Base-by-base conservation (phyloP, 2,329 filamentous ascomycete species). In the Colletotrichum australisinense region DNA sequence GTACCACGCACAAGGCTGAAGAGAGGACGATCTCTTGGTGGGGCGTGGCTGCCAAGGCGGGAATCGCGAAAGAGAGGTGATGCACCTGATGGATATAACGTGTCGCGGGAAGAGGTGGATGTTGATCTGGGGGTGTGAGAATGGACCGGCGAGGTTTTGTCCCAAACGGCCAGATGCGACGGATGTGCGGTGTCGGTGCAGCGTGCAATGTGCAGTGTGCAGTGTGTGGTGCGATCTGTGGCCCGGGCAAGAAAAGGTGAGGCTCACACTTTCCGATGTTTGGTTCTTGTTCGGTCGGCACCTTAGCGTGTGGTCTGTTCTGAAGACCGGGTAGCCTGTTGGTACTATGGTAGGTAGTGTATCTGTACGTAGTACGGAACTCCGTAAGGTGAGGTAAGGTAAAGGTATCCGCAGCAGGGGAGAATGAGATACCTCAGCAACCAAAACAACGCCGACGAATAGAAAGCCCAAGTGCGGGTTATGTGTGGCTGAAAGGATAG, bases 1-100 rank as follows among this genome's bases (percentile, higher is more conserved):
- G n/a, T n/a, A n/a, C n/a, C 30, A 56, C 67, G 24, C 56, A 49
- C 71, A 66, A 73, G 71, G 71, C 71, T 71, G 71, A 70, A 71
- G 60, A 7, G 32, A 49, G 32, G 60, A 66, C 67, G 71, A 71
- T 73, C 71, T 46, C 49, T n/a, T 38, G 49, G 71, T 71, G 71
- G 71, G 71, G 71, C 71, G 67, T 62, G 60, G 56, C 57, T 65
- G 67, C 62, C 71, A 73, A 73, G 67, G 60, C 67, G 55, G 62
- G 46, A 70, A 35, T 59, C 38, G 55, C 49, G 42, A 65, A 35
- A 55, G 46, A 9, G 57, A 62, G 24, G 22, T 30, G 58, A 57
- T 42, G 32, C 22, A 28, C 26, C 53, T 46, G 57, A 24, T 64
- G 59, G 42, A 32, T 14, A 24, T 28, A 14, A 19, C 22, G 22